Conservation (phyloP, 2,329 filamentous ascomycete genomes). For the Hypomyces perniciosus region DNA sequence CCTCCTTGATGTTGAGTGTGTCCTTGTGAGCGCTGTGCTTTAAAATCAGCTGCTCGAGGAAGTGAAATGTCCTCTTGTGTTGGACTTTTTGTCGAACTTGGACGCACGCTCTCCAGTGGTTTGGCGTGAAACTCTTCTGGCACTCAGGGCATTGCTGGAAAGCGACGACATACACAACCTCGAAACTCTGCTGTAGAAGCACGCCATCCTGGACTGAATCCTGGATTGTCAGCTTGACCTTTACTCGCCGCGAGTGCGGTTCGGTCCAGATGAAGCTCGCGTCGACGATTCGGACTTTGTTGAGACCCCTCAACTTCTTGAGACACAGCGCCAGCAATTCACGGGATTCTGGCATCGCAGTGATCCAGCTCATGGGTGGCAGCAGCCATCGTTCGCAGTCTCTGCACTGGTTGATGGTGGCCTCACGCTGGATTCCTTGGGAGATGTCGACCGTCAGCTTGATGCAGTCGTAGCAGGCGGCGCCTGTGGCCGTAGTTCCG, state of each 20-base stretch:
- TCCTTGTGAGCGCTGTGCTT: conserved; percentile 90
- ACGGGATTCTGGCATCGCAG: conserved; percentile 78
- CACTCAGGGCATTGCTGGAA: conserved; percentile 94
- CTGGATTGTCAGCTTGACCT: conserved; percentile 93
- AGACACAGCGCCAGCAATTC: conserved; percentile 90
- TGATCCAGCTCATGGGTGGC: conserved; percentile 80
- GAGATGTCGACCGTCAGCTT: conserved; percentile 93
- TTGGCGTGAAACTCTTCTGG: conserved; percentile 91
- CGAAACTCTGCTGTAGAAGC: conserved; percentile 84
- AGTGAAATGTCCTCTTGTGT: conserved; percentile 72
- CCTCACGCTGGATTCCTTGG: conserved; percentile 83
- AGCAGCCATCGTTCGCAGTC: conserved; percentile 94
- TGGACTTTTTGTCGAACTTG: conserved; percentile 96
- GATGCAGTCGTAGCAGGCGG: conserved; percentile 92
- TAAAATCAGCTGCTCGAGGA: conserved; percentile 87
- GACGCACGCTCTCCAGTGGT: conserved; percentile 88
- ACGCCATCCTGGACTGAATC: conserved; percentile 57
- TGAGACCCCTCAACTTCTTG: conserved; percentile 76
- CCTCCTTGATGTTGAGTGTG: conserved; percentile 97
- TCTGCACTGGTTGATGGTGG: conserved; percentile 81
- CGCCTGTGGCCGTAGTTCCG: conserved; percentile 77
- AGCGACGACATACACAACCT: conserved; percentile 86
- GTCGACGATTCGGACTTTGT: conserved; percentile 90
- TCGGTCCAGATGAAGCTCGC: conserved; percentile 98
- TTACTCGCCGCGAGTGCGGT: conserved; percentile 85